Evolutionary conservation across 2,329 filamentous ascomycete genomes (phyloP).

Genomic region (Teratosphaeria pseudoeucalypti): DNA sequence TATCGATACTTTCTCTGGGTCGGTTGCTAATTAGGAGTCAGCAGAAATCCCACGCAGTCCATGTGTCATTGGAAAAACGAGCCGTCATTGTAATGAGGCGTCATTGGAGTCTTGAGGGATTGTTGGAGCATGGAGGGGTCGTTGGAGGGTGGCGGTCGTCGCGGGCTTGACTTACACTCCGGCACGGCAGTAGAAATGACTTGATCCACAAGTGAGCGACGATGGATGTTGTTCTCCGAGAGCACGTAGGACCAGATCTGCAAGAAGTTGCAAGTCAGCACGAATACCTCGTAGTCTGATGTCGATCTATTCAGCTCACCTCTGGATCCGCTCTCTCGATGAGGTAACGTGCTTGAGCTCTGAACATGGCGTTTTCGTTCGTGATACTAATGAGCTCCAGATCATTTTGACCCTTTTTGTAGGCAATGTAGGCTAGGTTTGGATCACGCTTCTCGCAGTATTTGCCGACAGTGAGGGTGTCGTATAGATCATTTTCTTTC

Average conservation of each 20-base stretch:
- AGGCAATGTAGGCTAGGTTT: conserved; percentile 88
- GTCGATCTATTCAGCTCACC: conserved; percentile 3
- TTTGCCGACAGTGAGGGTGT: conserved; percentile 83
- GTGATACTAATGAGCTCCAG: conserved; percentile 94
- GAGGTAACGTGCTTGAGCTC: conserved; percentile 90
- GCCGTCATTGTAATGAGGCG: background rate
- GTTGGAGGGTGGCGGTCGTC: background rate
- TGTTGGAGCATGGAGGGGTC: background rate
- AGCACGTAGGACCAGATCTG: conserved; percentile 84
- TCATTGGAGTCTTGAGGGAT: background rate
- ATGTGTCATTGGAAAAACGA: background rate
- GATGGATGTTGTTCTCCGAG: conserved; percentile 90
- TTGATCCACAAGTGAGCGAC: conserved; percentile 88
- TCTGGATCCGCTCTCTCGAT: conserved; percentile 81
- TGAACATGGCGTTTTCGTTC: conserved; percentile 99
- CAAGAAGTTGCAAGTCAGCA: background rate
- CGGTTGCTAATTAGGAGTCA: conserved; percentile 61
- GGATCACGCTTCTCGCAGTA: conserved; percentile 99
- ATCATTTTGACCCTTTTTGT: conserved; percentile 94
- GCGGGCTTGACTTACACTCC: conserved; percentile 1
- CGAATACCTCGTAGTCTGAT: background rate
- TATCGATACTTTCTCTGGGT: conserved; percentile 88
- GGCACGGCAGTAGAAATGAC: conserved; percentile 84
- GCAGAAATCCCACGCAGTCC: background rate
- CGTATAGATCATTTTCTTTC: conserved; percentile 94